Conservation (phyloP, 1,139 yeast species). For the Arxiozyma bovina region DNA sequence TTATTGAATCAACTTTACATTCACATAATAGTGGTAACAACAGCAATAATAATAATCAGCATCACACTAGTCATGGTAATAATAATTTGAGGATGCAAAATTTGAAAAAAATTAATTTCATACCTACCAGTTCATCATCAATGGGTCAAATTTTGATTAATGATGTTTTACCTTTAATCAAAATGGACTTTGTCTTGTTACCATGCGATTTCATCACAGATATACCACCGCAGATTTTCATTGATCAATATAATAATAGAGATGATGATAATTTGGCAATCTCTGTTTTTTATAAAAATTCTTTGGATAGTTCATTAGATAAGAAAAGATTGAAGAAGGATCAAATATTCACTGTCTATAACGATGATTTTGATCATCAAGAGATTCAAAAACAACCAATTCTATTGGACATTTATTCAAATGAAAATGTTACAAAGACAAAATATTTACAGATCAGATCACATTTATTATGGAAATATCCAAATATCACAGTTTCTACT, state of each 20-base stretch:
- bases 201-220: slow-evolving; percentile 94
- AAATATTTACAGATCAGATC: slow-evolving; percentile 71
- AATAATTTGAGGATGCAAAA: slow-evolving; percentile 15
- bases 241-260: slow-evolving; percentile 73
- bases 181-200: slow-evolving; percentile 58
- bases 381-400: slow-evolving; percentile 39
- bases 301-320: slow-evolving; percentile 57
- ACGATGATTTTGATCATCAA: slow-evolving; percentile 34
- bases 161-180: slow-evolving; percentile 38
- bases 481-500: slow-evolving; percentile 67
- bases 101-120: slow-evolving; percentile 38
- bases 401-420: slow-evolving; percentile 63
- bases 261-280: slow-evolving; percentile 59
- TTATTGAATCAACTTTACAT: slow-evolving; percentile 21
- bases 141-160: slow-evolving; percentile 58
- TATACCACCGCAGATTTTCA: slow-evolving; percentile 78
- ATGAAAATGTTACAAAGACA: slow-evolving; percentile 52
- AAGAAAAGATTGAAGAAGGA: slow-evolving; percentile 52
- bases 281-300: slow-evolving; percentile 62
- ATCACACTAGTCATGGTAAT: no score
- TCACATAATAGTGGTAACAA: slow-evolving; percentile 22
- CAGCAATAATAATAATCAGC: background rate
- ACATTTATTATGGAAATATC: slow-evolving; percentile 84
- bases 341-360: slow-evolving; percentile 46
- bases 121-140: slow-evolving; percentile 40